phyloP scores from a whole-genome alignment of 139 green algal genomes.

The Limnomonas spitsbergensis region DNA sequence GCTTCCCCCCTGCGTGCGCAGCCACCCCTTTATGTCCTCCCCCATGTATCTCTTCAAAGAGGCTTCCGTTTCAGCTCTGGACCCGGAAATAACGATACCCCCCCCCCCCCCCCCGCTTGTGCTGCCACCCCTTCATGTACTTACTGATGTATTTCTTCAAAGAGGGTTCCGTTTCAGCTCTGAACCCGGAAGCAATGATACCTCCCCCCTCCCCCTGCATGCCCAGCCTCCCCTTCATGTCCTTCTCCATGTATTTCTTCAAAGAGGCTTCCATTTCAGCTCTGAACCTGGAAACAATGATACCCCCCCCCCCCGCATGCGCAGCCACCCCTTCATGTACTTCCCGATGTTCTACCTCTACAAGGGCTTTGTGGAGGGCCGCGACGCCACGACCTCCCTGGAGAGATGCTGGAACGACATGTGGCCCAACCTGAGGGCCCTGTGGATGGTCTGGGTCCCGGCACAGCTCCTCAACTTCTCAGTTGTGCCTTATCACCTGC shows the following conservation, averaged over 20 bases:
- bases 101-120: neutral
- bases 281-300: too few relatives aligned
- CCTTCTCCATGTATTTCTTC: constrained; percentile 82
- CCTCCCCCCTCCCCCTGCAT: too few relatives aligned
- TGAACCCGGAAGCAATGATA: neutral
- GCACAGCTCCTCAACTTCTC: constrained; percentile 83
- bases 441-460: constrained; percentile 54
- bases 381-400: constrained; percentile 44
- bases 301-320: too few relatives aligned
- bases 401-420: constrained; percentile 72
- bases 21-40: constrained; percentile 85
- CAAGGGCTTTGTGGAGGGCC: constrained; percentile 62
- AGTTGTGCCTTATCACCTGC: constrained; percentile 76
- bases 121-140: constrained; percentile 81
- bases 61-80: too few relatives aligned
- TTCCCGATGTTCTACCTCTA: constrained; percentile 83
- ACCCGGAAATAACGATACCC: too few relatives aligned
- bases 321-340: constrained; percentile 82
- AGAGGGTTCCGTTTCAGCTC: constrained; percentile 57
- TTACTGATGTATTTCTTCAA: constrained; percentile 82
- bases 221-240: constrained; percentile 76
- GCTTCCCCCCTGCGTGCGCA: constrained; percentile 25
- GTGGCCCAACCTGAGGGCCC: constrained; percentile 77
- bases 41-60: constrained; percentile 80
- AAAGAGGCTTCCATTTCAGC: constrained; percentile 69